Conservation (phyloP, 2,329 filamentous ascomycete species). For the Aspergillus hortae region DNA sequence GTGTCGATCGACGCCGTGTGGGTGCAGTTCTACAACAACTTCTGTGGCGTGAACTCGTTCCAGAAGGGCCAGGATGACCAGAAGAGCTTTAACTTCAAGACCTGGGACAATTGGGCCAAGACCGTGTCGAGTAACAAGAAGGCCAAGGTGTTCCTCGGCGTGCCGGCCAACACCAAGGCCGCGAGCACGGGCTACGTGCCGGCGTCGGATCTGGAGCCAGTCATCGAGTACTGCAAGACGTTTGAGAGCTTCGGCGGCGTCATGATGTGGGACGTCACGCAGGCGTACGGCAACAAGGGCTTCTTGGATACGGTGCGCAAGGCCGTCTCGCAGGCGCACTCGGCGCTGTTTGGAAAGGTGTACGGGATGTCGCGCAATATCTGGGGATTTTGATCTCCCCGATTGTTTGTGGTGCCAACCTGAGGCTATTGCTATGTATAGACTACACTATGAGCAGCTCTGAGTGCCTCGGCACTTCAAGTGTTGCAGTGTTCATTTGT, state of each 20-base stretch:
- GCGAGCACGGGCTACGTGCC: slow-evolving; percentile 57
- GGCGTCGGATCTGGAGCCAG: slow-evolving; percentile 44
- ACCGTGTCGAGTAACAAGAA: slow-evolving; percentile 54
- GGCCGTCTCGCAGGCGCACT: slow-evolving; percentile 24
- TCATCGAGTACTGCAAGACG: slow-evolving; percentile 53
- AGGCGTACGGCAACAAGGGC: slow-evolving; percentile 56
- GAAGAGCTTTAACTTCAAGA: slow-evolving; percentile 58
- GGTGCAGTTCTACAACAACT: slow-evolving; percentile 69
- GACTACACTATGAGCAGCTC: too few species aligned
- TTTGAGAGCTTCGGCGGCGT: slow-evolving; percentile 63
- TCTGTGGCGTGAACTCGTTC: slow-evolving; percentile 58
- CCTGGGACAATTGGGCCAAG: slow-evolving; percentile 65
- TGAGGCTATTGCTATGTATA: too few species aligned
- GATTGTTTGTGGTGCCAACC: too few species aligned
- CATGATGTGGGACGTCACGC: slow-evolving; percentile 67
- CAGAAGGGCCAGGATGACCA: slow-evolving; percentile 42
- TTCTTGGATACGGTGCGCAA: slow-evolving; percentile 49
- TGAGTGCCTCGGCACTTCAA: too few species aligned
- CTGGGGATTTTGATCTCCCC: background rate
- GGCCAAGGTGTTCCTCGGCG: slow-evolving; percentile 61
- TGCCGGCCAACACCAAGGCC: slow-evolving; percentile 52
- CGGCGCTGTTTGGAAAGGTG: background rate
- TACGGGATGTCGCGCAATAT: background rate
- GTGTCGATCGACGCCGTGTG: slow-evolving; percentile 59
- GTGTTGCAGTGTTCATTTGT: too few species aligned